Evolutionary conservation across 805 yeast species (phyloP).

Genomic region (Candida ulmi): DNA sequence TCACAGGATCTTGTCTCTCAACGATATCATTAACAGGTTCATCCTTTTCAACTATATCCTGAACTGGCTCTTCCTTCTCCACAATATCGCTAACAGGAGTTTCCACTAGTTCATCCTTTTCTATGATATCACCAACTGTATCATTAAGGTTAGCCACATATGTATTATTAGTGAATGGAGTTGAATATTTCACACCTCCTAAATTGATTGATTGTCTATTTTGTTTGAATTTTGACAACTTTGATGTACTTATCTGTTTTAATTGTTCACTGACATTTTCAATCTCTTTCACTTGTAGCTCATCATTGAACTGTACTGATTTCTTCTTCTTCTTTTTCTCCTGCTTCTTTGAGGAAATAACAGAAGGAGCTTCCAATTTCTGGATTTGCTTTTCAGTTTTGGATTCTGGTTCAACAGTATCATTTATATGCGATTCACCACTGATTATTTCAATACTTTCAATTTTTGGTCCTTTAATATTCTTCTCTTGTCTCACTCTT

Average conservation of each 20-base stretch:
- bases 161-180: too few relatives aligned
- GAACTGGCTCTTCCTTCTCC: slow-evolving; percentile 1
- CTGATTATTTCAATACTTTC: neutral
- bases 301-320: slow-evolving; percentile 47
- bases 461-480: slow-evolving; percentile 14
- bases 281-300: slow-evolving; percentile 52
- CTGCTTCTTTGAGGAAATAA: neutral
- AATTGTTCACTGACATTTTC: slow-evolving; percentile 49
- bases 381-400: too few relatives aligned
- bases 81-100: slow-evolving; percentile 1
- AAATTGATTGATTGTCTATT: slow-evolving; percentile 3
- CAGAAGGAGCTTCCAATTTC: too few relatives aligned
- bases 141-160: too few relatives aligned
- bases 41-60: slow-evolving; percentile 6
- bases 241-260: slow-evolving; percentile 22
- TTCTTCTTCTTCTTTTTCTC: slow-evolving; percentile 25
- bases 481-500: slow-evolving; percentile 13
- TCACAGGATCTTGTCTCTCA: slow-evolving; percentile 1
- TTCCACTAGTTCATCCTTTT: too few relatives aligned
- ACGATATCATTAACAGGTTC: slow-evolving; percentile 5
- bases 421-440: neutral
- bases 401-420: neutral
- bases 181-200: neutral
- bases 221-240: slow-evolving; percentile 19
- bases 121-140: neutral